Evolutionary conservation across 2,329 filamentous ascomycete genomes (phyloP).

Genomic region (Fusarium sp.): DNA sequence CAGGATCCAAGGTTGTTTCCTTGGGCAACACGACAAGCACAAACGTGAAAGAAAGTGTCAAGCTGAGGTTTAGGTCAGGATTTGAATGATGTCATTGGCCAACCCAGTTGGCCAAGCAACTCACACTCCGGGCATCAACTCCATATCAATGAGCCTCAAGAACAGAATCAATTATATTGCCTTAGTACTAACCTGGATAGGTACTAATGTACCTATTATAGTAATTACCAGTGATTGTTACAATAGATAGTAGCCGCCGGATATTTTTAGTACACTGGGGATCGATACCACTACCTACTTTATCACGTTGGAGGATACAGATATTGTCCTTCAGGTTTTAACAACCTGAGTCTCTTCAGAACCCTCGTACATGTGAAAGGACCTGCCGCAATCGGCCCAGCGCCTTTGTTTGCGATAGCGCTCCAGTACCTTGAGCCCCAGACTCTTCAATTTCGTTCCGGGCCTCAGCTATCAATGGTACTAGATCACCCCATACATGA

Average conservation of each 20-base stretch:
- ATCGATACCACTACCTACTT: not conserved
- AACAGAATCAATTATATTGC: not conserved
- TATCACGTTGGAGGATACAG: not conserved
- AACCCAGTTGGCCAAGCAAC: conserved; percentile 51
- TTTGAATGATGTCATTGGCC: conserved; percentile 48
- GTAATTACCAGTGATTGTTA: no score
- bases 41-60: conserved; percentile 17
- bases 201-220: not conserved
- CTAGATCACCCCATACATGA: conserved; percentile 76
- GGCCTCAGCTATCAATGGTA: conserved; percentile 67
- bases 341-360: conserved; percentile 20
- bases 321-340: no score
- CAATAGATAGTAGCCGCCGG: no score
- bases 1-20: conserved; percentile 14
- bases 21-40: conserved; percentile 34
- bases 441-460: conserved; percentile 65
- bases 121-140: not conserved
- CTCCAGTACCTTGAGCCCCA: conserved; percentile 32
- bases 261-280: no score
- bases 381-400: conserved; percentile 54
- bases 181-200: not conserved
- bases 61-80: conserved; percentile 4
- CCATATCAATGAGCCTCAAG: not conserved
- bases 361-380: conserved; percentile 54
- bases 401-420: conserved; percentile 46